A percentile compares a stretch with the other conserved stretches of the same genome.
phyloP scores from a whole-genome alignment of 108 stramenopile genomes.

The Nannochloropsis salina region DNA sequence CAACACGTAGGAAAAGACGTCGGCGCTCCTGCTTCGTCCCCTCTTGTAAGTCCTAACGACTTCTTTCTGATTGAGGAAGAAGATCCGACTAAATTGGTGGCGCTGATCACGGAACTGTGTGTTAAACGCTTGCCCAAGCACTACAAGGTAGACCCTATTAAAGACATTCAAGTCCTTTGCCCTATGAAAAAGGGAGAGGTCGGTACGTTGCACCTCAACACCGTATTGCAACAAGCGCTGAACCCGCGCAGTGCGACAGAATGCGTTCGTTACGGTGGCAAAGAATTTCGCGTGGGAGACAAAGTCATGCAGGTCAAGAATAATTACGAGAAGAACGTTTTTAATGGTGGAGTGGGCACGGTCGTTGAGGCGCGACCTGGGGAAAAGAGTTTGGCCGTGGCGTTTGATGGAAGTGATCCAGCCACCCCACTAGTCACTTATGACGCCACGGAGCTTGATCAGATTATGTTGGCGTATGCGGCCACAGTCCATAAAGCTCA shows the following conservation, averaged over 20 bases:
- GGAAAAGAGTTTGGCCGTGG: neutral
- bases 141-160: neutral
- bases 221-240: neutral
- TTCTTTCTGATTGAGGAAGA: conserved; percentile 6
- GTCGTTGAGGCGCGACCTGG: neutral
- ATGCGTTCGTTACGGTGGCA: neutral
- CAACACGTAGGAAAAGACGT: neutral
- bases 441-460: neutral
- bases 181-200: conserved; percentile 19
- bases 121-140: neutral
- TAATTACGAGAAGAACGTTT: conserved; percentile 18
- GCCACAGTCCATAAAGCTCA: neutral
- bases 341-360: neutral
- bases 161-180: conserved; percentile 15
- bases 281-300: neutral
- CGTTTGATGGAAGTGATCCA: neutral
- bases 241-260: neutral
- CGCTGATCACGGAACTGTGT: neutral
- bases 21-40: neutral
- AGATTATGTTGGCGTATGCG: conserved; percentile 9
- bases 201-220: neutral
- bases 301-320: conserved; percentile 9
- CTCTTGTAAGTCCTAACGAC: neutral
- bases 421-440: neutral
- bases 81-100: neutral